Conservation (phyloP, 805 yeast species). For the Starmerella bombi region DNA sequence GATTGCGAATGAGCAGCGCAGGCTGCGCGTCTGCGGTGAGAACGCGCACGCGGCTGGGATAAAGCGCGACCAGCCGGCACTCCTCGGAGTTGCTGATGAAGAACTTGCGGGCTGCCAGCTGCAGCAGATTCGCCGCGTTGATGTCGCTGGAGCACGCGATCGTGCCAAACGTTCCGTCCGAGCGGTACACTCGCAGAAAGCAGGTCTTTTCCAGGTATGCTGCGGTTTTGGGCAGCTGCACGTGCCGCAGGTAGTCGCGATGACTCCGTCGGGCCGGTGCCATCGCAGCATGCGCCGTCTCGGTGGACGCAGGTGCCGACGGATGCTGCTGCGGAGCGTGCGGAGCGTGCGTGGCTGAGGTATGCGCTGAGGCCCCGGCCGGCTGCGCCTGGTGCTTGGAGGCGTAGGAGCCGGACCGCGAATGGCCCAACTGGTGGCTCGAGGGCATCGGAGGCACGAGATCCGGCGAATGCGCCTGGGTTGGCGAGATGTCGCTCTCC, state of each 20-base stretch:
- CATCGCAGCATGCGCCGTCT: too few relatives aligned
- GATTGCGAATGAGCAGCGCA: slow-evolving; percentile 8
- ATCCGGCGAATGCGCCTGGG: not conserved
- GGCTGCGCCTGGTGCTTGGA: too few relatives aligned
- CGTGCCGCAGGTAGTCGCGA: slow-evolving; percentile 11
- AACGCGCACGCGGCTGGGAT: slow-evolving; percentile 14
- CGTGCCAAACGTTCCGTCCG: slow-evolving; percentile 75
- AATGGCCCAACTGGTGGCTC: too few relatives aligned
- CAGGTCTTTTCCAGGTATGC: slow-evolving; percentile 4
- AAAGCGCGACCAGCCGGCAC: slow-evolving; percentile 15
- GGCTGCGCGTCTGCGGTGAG: slow-evolving; percentile 12
- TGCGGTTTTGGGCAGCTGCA: slow-evolving; percentile 11
- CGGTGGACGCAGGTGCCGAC: too few relatives aligned
- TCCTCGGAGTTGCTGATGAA: slow-evolving; percentile 16
- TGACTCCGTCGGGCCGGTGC: not conserved
- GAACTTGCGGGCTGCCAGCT: slow-evolving; percentile 61
- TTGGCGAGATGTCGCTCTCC: not conserved
- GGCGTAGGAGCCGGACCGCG: too few relatives aligned
- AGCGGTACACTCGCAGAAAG: slow-evolving; percentile 58
- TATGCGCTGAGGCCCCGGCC: too few relatives aligned
- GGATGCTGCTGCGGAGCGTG: too few relatives aligned
- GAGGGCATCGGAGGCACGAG: not conserved
- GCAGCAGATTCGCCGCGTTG: slow-evolving; percentile 60
- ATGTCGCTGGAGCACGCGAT: slow-evolving; percentile 67
- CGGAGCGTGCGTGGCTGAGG: too few relatives aligned